These are phyloP conservation scores for Alternaria solani DNA, from an alignment of 2,329 filamentous ascomycete genomes.

Conservation along the genomic window DNA sequence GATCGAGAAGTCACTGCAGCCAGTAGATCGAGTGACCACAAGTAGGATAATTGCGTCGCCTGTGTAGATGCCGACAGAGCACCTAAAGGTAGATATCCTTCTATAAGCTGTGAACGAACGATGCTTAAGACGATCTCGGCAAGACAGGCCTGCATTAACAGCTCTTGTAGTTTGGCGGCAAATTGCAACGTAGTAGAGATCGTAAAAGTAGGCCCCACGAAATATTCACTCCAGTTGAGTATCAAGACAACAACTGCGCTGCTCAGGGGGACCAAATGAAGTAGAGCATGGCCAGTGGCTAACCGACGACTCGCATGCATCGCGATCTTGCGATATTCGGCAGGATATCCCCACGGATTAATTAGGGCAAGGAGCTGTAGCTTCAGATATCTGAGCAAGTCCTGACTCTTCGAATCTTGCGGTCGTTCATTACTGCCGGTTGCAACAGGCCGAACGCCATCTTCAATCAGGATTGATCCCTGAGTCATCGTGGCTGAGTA, in stretches of 20 bases:
- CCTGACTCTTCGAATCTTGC: neutral
- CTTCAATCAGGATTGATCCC: neutral
- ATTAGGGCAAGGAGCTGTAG: neutral
- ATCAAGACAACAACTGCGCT: constrained; percentile 11
- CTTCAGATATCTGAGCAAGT: neutral
- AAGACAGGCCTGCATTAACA: constrained; percentile 27
- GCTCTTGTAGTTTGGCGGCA: constrained; percentile 29
- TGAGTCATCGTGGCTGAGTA: neutral
- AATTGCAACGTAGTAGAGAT: constrained; percentile 21
- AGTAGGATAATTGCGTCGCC: constrained; percentile 20
- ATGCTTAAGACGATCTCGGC: constrained; percentile 12
- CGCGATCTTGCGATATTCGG: constrained; percentile 19
- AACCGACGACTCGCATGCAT: constrained; percentile 11
- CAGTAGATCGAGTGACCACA: constrained; percentile 26
- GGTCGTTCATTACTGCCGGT: neutral
- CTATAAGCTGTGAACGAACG: constrained; percentile 7
- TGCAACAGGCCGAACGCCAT: neutral
- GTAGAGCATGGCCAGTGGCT: constrained; percentile 12
- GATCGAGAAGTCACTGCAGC: neutral
- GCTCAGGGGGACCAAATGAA: constrained; percentile 15
- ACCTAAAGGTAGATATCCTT: constrained; percentile 16
- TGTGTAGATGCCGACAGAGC: constrained; percentile 18
- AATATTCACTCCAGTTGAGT: constrained; percentile 11
- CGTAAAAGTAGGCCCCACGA: neutral
- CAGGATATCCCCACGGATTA: neutral